Base-by-base conservation (phyloP, 352 stramenopile species). In the Pythium brachiatum region DNA sequence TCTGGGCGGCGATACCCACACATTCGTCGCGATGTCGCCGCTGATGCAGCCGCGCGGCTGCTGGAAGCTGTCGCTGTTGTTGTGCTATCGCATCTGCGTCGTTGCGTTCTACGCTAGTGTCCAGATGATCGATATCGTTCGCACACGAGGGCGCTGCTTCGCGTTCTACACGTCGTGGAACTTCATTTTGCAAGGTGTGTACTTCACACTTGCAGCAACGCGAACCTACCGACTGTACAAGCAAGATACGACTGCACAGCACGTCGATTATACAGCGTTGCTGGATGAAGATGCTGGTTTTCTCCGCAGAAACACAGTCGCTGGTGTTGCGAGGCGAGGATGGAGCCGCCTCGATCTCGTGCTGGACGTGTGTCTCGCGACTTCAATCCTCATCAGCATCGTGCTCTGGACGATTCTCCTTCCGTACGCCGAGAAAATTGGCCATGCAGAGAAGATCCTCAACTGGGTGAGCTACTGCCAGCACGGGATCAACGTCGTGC, bases 111-210 rank as follows among this genome's bases (percentile, higher is more conserved):
- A 87, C 61, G 43, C 78, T 0, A 21, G 78, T 31, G 59, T 91
- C 27, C 80, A 90, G 57, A 23, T 78, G 21, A 85, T 75, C 69
- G 80, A 94, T 57, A 27, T 90, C 4, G 78, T 78, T 41, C 78
- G 81, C 43, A 83, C 85, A 16, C 29, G 50, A 11, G 64, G 63
- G 31, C 66, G 67, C 32, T 90, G 85, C 46, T 59, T 92, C 52
- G 64, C 64, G 50, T 92, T 94, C 63, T 94, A 90, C 70, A 94
- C 85, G 39, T 90, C 81, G n/a, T 94, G 85, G 85, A 94, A 94
- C 65, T 91, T 92, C 46, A 74, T 89, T n/a, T 62, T 76, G 3
- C 83, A 94, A 58, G 80, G 79, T 46, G 41, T 54, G 29, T 92
- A 92, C 74, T 92, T 92, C 62, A 38, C 38, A 0, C 25, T 58